These are phyloP conservation scores for Xylaria hypoxylon DNA, from an alignment of 2,329 filamentous ascomycete species.

Conservation along the genomic window DNA sequence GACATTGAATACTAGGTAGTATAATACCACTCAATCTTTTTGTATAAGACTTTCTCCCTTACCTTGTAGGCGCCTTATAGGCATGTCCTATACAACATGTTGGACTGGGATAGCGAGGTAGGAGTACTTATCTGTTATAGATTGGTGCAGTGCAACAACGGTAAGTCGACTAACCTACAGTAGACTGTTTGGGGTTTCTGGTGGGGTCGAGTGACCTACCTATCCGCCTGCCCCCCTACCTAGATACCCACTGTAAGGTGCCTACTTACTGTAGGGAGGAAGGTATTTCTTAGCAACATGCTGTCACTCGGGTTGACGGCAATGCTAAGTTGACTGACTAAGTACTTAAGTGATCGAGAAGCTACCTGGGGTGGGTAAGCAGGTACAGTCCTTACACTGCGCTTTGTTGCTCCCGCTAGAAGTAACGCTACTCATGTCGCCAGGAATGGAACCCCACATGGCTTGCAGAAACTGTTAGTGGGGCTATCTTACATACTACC, in stretches of 20 bases:
- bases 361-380: background rate
- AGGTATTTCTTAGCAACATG: too few relatives aligned
- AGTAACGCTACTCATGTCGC: background rate
- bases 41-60: too few relatives aligned
- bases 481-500: constrained; percentile 12
- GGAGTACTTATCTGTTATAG: constrained; percentile 1
- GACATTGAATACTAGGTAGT: too few relatives aligned
- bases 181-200: background rate
- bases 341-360: too few relatives aligned
- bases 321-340: too few relatives aligned
- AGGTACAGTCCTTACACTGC: background rate
- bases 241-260: too few relatives aligned
- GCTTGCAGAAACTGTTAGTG: constrained; percentile 33
- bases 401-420: constrained; percentile 26
- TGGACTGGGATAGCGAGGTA: constrained; percentile 2
- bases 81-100: background rate
- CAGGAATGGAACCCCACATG: constrained; percentile 29
- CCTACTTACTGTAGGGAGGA: too few relatives aligned
- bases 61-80: too few relatives aligned
- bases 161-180: too few relatives aligned
- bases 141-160: constrained; percentile 9
- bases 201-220: background rate
- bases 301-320: too few relatives aligned
- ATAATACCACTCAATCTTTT: too few relatives aligned
- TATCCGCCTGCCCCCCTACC: too few relatives aligned